phyloP scores from a whole-genome alignment of 2,329 filamentous ascomycete genomes.

The Fusarium sp. region DNA sequence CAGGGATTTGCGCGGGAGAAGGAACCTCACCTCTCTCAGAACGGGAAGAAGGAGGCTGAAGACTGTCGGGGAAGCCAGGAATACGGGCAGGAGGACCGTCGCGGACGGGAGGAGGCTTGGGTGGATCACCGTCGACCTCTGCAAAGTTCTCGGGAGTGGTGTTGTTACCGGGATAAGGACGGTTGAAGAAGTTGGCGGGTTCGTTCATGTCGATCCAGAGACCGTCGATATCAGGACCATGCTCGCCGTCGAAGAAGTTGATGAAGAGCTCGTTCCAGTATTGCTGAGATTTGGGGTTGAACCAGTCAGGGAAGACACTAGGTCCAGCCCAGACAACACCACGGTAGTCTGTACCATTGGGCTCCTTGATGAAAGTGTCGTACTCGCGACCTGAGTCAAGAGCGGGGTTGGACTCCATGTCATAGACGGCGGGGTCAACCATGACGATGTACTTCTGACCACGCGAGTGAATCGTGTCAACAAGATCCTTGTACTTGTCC shows the following conservation, averaged over 20 bases:
- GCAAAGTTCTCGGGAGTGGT: conserved; percentile 50
- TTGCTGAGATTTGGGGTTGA: conserved; percentile 67
- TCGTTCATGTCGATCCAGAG: conserved; percentile 79
- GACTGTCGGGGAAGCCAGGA: conserved; percentile 41
- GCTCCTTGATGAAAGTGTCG: conserved; percentile 60
- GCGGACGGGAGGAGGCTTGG: conserved; percentile 70
- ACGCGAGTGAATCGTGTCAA: conserved; percentile 72
- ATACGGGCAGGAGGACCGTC: conserved; percentile 44
- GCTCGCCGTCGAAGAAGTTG: conserved; percentile 70
- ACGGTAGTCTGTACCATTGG: conserved; percentile 65
- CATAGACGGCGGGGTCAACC: conserved; percentile 77
- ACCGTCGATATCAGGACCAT: conserved; percentile 78
- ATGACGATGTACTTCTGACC: conserved; percentile 80
- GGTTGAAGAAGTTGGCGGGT: conserved; percentile 49
- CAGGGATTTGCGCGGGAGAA: background rate
- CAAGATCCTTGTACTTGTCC: conserved; percentile 71
- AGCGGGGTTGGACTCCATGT: conserved; percentile 55
- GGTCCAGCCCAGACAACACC: conserved; percentile 84
- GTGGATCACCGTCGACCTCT: conserved; percentile 61
- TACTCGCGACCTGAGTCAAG: conserved; percentile 53
- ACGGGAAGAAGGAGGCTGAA: conserved; percentile 31
- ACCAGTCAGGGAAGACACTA: conserved; percentile 81
- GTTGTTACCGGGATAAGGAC: conserved; percentile 53
- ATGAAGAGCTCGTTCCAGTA: conserved; percentile 78
- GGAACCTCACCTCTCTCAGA: background rate